These are phyloP conservation scores for Xerocomellus chrysenteron DNA, from an alignment of 768 basidiomycete species.

Conservation along the genomic window DNA sequence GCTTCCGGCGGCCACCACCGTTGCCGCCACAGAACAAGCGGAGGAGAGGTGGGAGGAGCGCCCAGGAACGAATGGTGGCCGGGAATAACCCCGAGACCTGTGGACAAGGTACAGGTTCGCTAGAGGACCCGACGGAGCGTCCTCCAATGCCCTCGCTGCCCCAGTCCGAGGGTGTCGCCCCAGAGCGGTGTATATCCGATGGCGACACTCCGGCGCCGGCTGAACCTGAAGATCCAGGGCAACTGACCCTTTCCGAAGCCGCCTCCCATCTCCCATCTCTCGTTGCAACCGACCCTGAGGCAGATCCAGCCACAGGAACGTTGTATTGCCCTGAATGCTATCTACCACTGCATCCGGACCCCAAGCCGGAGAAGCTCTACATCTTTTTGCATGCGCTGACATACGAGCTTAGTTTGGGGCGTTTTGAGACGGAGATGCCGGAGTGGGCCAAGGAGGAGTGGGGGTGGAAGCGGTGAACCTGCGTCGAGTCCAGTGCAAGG, in stretches of 20 bases:
- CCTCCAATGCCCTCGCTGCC: neutral
- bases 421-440: slow-evolving; percentile 84
- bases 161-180: neutral
- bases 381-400: slow-evolving; percentile 93
- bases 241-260: slow-evolving; percentile 52
- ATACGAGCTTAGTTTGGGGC: slow-evolving; percentile 81
- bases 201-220: neutral
- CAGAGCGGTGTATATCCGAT: neutral
- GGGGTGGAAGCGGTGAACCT: slow-evolving; percentile 50
- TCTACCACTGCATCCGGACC: slow-evolving; percentile 90
- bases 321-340: slow-evolving; percentile 89
- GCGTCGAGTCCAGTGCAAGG: too few species aligned
- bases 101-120: neutral
- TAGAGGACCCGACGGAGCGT: neutral
- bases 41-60: slow-evolving; percentile 49
- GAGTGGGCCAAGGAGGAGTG: slow-evolving; percentile 81
- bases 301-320: slow-evolving; percentile 42
- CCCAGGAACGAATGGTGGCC: slow-evolving; percentile 8
- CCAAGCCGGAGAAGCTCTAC: slow-evolving; percentile 86
- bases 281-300: slow-evolving; percentile 24
- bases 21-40: slow-evolving; percentile 62
- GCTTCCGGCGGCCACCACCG: slow-evolving; percentile 30
- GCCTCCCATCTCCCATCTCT: slow-evolving; percentile 34
- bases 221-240: neutral
- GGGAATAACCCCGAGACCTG: neutral